These are phyloP conservation scores for Mycena sanguinolenta DNA, from an alignment of 768 basidiomycete species.

Conservation along the genomic window DNA sequence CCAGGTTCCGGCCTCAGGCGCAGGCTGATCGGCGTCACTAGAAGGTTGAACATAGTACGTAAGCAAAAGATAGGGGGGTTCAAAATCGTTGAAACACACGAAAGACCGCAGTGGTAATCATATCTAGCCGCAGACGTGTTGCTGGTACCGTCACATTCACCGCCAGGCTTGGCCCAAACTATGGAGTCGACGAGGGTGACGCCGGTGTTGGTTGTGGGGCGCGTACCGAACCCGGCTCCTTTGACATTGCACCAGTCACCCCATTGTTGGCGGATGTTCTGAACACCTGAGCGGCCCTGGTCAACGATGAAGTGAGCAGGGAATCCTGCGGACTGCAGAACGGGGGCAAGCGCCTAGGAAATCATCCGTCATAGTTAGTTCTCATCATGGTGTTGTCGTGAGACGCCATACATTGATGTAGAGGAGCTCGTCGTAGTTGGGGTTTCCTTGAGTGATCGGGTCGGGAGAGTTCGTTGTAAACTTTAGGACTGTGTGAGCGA, in stretches of 20 bases:
- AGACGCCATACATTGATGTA: conserved; percentile 61
- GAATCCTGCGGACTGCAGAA: conserved; percentile 60
- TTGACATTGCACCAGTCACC: conserved; percentile 81
- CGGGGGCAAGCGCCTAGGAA: conserved; percentile 61
- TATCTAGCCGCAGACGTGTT: conserved; percentile 45
- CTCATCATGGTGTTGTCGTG: too few species aligned
- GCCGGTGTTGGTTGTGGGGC: conserved; percentile 56
- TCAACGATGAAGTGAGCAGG: conserved; percentile 76
- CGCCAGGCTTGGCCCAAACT: conserved; percentile 62
- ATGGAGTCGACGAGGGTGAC: conserved; percentile 55
- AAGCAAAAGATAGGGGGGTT: conserved; percentile 18
- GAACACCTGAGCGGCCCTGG: conserved; percentile 73
- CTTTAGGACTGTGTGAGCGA: conserved; percentile 47
- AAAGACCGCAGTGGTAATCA: conserved; percentile 54
- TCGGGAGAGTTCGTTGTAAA: conserved; percentile 65
- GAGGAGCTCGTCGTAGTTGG: conserved; percentile 72
- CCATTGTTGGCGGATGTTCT: conserved; percentile 72
- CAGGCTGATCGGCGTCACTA: conserved; percentile 67
- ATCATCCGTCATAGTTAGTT: not conserved
- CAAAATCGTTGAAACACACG: conserved; percentile 53
- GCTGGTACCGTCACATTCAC: conserved; percentile 59
- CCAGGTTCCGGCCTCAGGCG: conserved; percentile 76
- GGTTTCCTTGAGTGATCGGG: conserved; percentile 70
- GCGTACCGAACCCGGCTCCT: conserved; percentile 62
- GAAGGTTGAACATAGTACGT: conserved; percentile 15